phyloP scores from a whole-genome alignment of 345 rosid species.

The Gynandropsis gynandra region DNA sequence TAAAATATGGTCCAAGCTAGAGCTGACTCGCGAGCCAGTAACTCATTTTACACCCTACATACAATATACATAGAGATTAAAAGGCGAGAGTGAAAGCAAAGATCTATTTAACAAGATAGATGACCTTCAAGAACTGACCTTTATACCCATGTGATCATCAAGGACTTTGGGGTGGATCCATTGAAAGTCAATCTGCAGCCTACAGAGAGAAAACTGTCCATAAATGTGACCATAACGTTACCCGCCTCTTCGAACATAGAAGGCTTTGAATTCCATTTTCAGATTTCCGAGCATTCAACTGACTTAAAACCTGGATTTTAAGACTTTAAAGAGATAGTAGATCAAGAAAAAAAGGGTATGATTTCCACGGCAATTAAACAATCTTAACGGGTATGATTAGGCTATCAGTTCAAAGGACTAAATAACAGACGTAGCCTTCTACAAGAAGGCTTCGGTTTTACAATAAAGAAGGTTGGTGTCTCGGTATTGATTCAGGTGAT shows the following conservation, averaged over 20 bases:
- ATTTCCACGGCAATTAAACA: neutral
- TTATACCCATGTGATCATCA: neutral
- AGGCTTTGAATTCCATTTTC: constrained; percentile 7
- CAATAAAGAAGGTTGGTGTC: constrained; percentile 20
- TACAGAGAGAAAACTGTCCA: neutral
- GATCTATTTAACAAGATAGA: neutral
- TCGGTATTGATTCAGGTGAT: constrained; percentile 22
- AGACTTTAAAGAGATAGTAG: too few species aligned
- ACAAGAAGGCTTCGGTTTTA: neutral
- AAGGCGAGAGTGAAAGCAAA: neutral
- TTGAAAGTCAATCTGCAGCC: neutral
- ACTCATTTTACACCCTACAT: too few species aligned
- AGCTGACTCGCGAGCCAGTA: too few species aligned
- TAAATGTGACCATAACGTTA: neutral
- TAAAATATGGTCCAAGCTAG: too few species aligned
- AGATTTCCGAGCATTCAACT: neutral
- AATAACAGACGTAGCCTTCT: too few species aligned
- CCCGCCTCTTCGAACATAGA: neutral
- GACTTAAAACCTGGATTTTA: too few species aligned
- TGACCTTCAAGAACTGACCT: neutral
- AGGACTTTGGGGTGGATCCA: neutral
- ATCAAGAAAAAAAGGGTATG: neutral
- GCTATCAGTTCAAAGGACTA: neutral
- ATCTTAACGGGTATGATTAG: constrained; percentile 4
- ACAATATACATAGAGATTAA: constrained; percentile 2